Base-by-base conservation (phyloP, 148 eudicot genomes). In the Fallopia convolvulus region DNA sequence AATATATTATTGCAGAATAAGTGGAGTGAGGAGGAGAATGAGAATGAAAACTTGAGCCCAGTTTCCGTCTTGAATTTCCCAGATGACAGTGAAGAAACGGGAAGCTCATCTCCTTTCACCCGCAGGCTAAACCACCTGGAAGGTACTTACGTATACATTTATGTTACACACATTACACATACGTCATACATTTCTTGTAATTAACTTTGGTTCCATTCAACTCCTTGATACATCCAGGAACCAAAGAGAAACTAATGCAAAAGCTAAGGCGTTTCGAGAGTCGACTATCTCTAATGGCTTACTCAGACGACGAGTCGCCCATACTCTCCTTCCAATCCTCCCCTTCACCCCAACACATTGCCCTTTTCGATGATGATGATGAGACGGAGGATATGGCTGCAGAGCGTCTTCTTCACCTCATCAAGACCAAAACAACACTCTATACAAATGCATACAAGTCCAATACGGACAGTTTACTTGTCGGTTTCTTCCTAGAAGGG, bases 11-110 rank as follows among this genome's bases (percentile, higher is more conserved):
- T 73, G n/a, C 75, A 73, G 75, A 46, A 73, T 42, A 21, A 44
- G 0, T 73, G 75, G 75, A 81, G 3, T 79, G 76, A 77, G 21
- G 81, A 82, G 20, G 88, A 84, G 72, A 86, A 85, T 36, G 88
- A 92, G 76, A 89, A 87, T 20, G 88, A 92, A 77, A 89, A 89
- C 14, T 83, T 83, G 15, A 92, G 94, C 77, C 97, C 94, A 14
- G 84, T 87, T 9, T 92, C 94, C 0, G 85, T 90, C 26, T 77
- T 92, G 78, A 92, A 92, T 61, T 88, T 89, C 58, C 90, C 86
- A 21, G 81, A 82, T 36, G 84, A 85, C 39, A 87, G 88, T 15
- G 88, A 86, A 18, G 78, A 86, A 70, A 83, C 79, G 7, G 90
- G 85, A 77, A 85, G 79, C 13, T 83, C 89, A 7, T 87, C 93